phyloP scores from a whole-genome alignment of 225 moss, liverwort and hornwort species.

The Physcomitrium patens region DNA sequence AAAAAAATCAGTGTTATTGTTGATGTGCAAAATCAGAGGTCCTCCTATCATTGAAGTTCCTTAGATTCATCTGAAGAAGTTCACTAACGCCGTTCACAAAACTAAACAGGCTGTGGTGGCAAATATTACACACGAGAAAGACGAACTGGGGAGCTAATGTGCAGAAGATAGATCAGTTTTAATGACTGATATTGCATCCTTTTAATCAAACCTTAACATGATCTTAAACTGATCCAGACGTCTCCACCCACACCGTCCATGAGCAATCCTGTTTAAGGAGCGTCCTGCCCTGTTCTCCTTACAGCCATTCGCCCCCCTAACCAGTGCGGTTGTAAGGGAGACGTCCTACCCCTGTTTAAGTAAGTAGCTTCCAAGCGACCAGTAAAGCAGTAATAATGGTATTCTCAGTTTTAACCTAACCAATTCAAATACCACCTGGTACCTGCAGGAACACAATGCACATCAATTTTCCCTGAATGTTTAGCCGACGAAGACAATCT shows the following conservation, averaged over 20 bases:
- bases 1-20: not conserved
- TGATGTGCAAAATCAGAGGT: not conserved
- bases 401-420: slow-evolving; percentile 22
- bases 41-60: slow-evolving; percentile 19
- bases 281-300: slow-evolving; percentile 14
- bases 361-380: slow-evolving; percentile 20
- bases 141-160: slow-evolving; percentile 4
- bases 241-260: slow-evolving; percentile 8
- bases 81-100: not conserved
- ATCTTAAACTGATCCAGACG: slow-evolving; percentile 22
- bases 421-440: slow-evolving; percentile 22
- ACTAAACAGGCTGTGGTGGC: not conserved
- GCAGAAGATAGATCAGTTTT: slow-evolving; percentile 18
- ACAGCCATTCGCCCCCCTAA: not conserved
- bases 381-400: not conserved
- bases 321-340: slow-evolving; percentile 9
- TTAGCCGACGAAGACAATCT: not conserved
- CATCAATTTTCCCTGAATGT: not conserved
- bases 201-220: slow-evolving; percentile 29
- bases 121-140: not conserved
- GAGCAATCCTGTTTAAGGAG: slow-evolving; percentile 23
- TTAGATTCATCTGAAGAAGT: slow-evolving; percentile 11
- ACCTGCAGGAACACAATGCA: slow-evolving; percentile 24
- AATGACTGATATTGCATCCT: slow-evolving; percentile 19
- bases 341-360: slow-evolving; percentile 24